Evolutionary conservation across 306 rosid species (phyloP).

Genomic region (Castanopsis chinensis): DNA sequence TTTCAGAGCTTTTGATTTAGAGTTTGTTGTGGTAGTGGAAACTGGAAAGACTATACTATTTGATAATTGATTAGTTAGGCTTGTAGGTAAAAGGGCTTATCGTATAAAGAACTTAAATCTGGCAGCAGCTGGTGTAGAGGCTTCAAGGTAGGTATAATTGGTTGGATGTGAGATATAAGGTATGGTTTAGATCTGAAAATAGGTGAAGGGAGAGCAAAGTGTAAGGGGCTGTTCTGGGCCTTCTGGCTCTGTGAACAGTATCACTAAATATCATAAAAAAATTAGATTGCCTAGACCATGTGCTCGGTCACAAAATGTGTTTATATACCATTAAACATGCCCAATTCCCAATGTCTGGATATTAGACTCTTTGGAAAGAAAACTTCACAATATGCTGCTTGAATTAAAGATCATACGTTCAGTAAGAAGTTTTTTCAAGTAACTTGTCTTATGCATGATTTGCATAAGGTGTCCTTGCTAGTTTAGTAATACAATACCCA

Average conservation of each 20-base stretch:
- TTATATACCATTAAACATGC: no score
- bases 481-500: no score
- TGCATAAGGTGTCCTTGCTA: no score
- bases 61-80: background rate
- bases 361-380: no score
- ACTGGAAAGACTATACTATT: background rate
- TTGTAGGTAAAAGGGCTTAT: background rate
- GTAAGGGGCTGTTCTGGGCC: background rate
- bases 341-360: no score
- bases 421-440: no score
- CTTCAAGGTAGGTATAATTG: background rate
- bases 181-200: background rate
- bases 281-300: no score
- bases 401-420: no score
- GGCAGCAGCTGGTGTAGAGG: background rate
- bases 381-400: no score
- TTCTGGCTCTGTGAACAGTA: background rate
- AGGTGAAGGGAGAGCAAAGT: background rate
- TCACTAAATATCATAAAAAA: no score
- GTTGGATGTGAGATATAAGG: background rate
- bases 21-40: background rate
- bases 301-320: no score
- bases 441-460: no score
- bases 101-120: background rate
- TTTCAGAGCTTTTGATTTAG: background rate